These are phyloP conservation scores for Heimioporus sp. DNA, from an alignment of 768 basidiomycete species.

Conservation along the genomic window DNA sequence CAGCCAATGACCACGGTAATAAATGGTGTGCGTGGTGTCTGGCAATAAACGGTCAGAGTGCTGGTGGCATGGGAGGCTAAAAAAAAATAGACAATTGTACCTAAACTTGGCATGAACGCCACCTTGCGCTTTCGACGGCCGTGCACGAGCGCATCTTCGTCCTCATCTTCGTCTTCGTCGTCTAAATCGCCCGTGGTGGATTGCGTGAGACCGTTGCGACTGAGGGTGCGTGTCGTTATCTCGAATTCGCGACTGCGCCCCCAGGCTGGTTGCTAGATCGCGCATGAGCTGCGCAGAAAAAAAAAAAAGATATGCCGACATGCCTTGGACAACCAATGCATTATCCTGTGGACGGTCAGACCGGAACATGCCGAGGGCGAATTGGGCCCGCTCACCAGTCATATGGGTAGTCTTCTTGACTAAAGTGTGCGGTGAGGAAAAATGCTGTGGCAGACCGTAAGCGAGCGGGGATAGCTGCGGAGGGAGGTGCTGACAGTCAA, in stretches of 20 bases:
- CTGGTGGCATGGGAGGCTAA: no score
- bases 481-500: conserved; percentile 57
- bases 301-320: conserved; percentile 9
- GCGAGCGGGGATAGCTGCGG: background rate
- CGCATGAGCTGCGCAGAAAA: conserved; percentile 15
- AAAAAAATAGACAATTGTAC: conserved; percentile 37
- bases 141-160: conserved; percentile 56
- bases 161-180: conserved; percentile 71
- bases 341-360: conserved; percentile 51
- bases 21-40: conserved; percentile 89
- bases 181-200: conserved; percentile 75
- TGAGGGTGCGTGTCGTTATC: conserved; percentile 76
- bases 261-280: conserved; percentile 81
- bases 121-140: conserved; percentile 76
- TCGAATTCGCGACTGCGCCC: conserved; percentile 86
- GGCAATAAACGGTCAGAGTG: conserved; percentile 1
- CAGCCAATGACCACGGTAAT: conserved; percentile 88
- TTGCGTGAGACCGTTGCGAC: conserved; percentile 62
- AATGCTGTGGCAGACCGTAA: conserved; percentile 51
- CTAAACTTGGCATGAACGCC: conserved; percentile 82
- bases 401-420: conserved; percentile 84
- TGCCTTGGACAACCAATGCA: conserved; percentile 88
- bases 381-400: conserved; percentile 56
- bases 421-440: conserved; percentile 88
- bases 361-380: background rate